These are phyloP conservation scores for Solanum sparsipilum DNA, from an alignment of 257 asterid genomes.

Conservation along the genomic window DNA sequence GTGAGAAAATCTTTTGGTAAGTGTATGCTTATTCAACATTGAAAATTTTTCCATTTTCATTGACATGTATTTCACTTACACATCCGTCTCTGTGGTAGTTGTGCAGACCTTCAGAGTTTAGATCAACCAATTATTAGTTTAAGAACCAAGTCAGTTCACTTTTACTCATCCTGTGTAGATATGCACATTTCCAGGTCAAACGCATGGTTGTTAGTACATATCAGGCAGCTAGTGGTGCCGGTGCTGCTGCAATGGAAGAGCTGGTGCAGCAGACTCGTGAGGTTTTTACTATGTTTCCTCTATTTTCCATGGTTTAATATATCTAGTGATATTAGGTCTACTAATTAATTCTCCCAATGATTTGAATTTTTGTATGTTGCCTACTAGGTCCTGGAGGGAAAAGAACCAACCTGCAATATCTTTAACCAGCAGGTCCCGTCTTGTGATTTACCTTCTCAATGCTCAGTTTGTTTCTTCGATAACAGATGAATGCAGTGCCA, in stretches of 20 bases:
- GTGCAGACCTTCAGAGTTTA: not conserved
- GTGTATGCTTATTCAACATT: not conserved
- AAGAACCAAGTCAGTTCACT: not conserved
- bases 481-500: not conserved
- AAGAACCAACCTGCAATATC: constrained; percentile 81
- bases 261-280: constrained; percentile 87
- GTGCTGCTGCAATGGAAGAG: constrained; percentile 99
- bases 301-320: not conserved
- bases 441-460: not conserved
- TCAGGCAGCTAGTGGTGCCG: constrained; percentile 66
- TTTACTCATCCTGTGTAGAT: not conserved
- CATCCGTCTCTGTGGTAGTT: not conserved
- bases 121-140: not conserved
- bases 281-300: constrained; percentile 22
- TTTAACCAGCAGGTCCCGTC: constrained; percentile 62
- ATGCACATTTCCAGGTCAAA: constrained; percentile 19
- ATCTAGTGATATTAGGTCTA: not conserved
- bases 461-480: not conserved
- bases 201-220: constrained; percentile 52
- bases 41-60: not conserved
- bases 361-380: not conserved
- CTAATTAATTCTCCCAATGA: not conserved
- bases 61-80: not conserved
- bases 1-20: not conserved
- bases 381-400: constrained; percentile 65